Conservation (phyloP, 1,284 basidiomycete species). For the Coniferiporia weirii region DNA sequence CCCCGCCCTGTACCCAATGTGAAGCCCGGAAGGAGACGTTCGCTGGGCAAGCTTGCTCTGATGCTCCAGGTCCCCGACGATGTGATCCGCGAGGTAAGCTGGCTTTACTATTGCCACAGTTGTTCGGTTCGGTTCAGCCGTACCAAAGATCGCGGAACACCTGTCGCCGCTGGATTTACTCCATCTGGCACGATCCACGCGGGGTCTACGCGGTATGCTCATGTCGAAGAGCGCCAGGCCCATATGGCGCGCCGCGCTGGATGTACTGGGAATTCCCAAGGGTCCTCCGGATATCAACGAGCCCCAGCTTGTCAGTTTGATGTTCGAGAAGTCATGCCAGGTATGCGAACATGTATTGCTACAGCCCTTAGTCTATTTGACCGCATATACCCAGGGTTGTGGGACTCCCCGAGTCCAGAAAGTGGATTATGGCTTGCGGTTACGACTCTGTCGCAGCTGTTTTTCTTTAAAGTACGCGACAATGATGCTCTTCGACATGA, state of each 20-base stretch:
- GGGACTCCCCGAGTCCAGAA: neutral
- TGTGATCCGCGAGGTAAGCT: neutral
- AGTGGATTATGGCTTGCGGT: neutral
- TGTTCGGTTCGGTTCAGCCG: neutral
- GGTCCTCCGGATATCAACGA: constrained; percentile 32
- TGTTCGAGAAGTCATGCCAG: constrained; percentile 24
- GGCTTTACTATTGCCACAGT: neutral
- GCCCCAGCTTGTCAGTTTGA: constrained; percentile 25
- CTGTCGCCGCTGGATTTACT: constrained; percentile 18
- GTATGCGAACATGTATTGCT: neutral
- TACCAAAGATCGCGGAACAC: neutral
- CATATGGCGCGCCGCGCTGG: constrained; percentile 17
- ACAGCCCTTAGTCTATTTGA: neutral
- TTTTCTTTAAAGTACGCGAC: neutral
- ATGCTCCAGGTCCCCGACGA: neutral
- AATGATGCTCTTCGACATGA: neutral
- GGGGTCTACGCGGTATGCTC: constrained; percentile 9
- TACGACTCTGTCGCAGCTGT: neutral
- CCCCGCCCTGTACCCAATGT: too few relatives aligned
- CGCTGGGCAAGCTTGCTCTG: neutral
- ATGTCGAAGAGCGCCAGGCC: constrained; percentile 15
- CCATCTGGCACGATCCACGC: constrained; percentile 18
- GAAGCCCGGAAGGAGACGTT: neutral
- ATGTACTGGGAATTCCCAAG: constrained; percentile 20
- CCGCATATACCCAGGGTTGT: neutral